phyloP scores from a whole-genome alignment of 441 rosid genomes.

The Erysimum pusillum region DNA sequence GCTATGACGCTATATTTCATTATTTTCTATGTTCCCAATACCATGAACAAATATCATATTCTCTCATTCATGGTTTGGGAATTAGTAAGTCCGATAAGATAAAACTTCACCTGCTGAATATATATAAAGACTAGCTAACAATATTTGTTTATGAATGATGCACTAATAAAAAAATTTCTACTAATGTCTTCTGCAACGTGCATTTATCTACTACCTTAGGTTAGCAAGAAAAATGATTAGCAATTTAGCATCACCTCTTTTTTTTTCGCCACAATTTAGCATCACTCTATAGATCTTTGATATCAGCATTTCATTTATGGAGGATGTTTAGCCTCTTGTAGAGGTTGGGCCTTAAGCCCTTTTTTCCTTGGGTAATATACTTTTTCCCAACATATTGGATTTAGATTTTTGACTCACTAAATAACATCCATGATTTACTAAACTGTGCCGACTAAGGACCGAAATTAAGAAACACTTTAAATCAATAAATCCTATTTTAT shows the following conservation, averaged over 20 bases:
- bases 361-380: neutral
- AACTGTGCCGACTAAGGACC: neutral
- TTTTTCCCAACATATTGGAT: neutral
- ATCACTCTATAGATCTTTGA: neutral
- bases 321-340: slow-evolving; percentile 1
- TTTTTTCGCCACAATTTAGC: no score
- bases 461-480: neutral
- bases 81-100: neutral
- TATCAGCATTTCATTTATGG: neutral
- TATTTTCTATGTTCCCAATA: neutral
- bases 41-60: neutral
- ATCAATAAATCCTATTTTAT: neutral
- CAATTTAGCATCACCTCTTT: no score
- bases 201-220: slow-evolving; percentile 2
- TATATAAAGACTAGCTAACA: neutral
- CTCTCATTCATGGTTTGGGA: neutral
- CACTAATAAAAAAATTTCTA: neutral
- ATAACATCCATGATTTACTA: neutral
- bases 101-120: neutral
- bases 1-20: neutral
- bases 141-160: neutral
- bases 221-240: neutral
- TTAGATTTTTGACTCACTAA: neutral
- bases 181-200: neutral
- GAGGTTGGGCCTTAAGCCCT: slow-evolving; percentile 20